Base-by-base conservation (phyloP, 805 yeast genomes). In the Saturnispora halmiae region DNA sequence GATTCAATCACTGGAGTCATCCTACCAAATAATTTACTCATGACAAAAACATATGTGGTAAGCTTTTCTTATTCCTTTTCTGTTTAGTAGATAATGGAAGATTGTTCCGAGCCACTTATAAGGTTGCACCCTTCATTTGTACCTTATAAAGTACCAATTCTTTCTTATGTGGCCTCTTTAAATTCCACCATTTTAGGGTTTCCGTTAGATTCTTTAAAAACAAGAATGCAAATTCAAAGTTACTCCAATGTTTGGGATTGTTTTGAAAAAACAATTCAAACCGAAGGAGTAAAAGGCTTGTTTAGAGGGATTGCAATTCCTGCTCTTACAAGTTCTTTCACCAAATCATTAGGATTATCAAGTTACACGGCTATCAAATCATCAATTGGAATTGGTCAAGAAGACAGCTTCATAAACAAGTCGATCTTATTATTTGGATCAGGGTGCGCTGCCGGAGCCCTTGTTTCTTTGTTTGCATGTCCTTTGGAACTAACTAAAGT, bases 401-500 rank as follows among this genome's bases (percentile, higher is more conserved):
- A 15, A n/a, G 19, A 30, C 10, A 42, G 48, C 8, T 33, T 48
- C 19, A 46, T 7, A 22, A 22, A 22, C 26, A 22, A 22, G 26
- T 22, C n/a, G n/a, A n/a, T n/a, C n/a, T 46, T 69, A 46, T 51
- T 65, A 44, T 66, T 75, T 38, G 32, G 65, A 1, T 67, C 88
- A 0, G 95, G 95, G 3, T 61, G 72, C 4, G 45, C 74, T 0
- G 75, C 92, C 0, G 95, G 95, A 4, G 73, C 73, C 6, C 59
- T 69, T 2, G 75, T 82, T 11, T 69, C 85, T 3, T 27, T 69
- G 5, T 73, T 77, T 56, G 82, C 86, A 3, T 80, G 90, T 49
- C 95, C 95, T 1, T 84, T 85, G 54, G 95, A 85, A 58, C 74
- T 82, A 60, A 78, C 88, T 38, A 85, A 85, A 57, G 67, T 84